Percentiles rank a stretch among this genome's conserved stretches.
phyloP scores from a whole-genome alignment of 2,329 filamentous ascomycete genomes.

The Mycocentrospora acerina region DNA sequence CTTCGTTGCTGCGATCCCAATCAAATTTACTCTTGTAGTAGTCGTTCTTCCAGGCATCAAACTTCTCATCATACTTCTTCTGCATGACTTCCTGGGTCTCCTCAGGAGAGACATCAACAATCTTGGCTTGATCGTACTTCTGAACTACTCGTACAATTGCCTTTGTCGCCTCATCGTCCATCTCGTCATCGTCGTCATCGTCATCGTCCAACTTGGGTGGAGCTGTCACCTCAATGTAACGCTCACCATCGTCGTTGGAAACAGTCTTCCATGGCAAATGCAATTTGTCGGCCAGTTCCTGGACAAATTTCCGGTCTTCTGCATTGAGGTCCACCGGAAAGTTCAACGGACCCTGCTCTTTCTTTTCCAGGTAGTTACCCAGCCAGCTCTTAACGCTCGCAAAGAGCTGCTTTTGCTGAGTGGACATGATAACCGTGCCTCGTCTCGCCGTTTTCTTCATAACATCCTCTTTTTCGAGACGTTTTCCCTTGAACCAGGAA shows the following conservation, averaged over 20 bases:
- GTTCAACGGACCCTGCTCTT: slow-evolving; percentile 60
- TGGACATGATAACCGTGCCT: slow-evolving; percentile 72
- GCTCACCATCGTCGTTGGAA: slow-evolving; percentile 64
- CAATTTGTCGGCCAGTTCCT: slow-evolving; percentile 75
- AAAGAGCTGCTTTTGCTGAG: slow-evolving; percentile 79
- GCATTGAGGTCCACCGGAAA: slow-evolving; percentile 73
- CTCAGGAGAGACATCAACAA: slow-evolving; percentile 76
- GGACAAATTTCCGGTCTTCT: slow-evolving; percentile 87
- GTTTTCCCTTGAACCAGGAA: slow-evolving; percentile 89
- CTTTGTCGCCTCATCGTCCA: slow-evolving; percentile 78
- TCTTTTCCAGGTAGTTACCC: slow-evolving; percentile 60
- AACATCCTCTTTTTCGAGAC: slow-evolving; percentile 67
- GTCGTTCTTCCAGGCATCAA: slow-evolving; percentile 87
- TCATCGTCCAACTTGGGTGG: slow-evolving; percentile 55
- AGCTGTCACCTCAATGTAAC: slow-evolving; percentile 65
- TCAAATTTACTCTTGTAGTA: slow-evolving; percentile 92
- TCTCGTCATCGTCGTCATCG: slow-evolving; percentile 64
- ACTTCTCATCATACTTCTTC: slow-evolving; percentile 86
- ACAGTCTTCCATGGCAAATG: slow-evolving; percentile 66
- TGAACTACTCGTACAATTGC: slow-evolving; percentile 84
- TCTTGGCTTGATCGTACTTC: slow-evolving; percentile 85
- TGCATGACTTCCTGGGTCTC: slow-evolving; percentile 79
- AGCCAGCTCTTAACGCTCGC: slow-evolving; percentile 80
- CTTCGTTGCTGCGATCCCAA: slow-evolving; percentile 79
- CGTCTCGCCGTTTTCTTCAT: slow-evolving; percentile 62